Base-by-base conservation (phyloP, 345 rosid species). In the Eucalyptus camaldulensis region DNA sequence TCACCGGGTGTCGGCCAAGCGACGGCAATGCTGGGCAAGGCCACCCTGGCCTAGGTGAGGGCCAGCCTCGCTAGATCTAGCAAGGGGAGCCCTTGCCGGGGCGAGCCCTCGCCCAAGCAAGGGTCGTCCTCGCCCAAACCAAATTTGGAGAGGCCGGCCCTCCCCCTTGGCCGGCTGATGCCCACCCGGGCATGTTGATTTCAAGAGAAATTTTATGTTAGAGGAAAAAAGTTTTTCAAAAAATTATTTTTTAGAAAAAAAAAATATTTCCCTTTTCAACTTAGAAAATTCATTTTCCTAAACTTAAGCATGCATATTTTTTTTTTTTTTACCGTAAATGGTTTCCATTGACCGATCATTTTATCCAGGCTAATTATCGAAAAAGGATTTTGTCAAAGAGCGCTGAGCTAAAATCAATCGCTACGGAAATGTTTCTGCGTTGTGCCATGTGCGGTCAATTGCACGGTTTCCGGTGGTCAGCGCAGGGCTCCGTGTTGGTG, bases 81-180 rank as follows among this genome's bases (percentile, higher is more conserved):
- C 3, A 1, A 49, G 50, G 16, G 51, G 51, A 49, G 17, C 19
- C 8, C 45, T 44, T 2, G 8, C 44, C 43, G 43, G 43, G 40
- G 43, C 1, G 16, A 13, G 16, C 17, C 51, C 51, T 49, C 3
- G 0, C 53, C 51, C 53, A 6, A 1, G 1, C 3, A 0, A 50
- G 53, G 1, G 0, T 50, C 3, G 1, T 3, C 53, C 17, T 0
- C 17, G 0, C 17, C 19, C 3, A 50, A 1, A 50, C 7, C 0
- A 50, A 1, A 50, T 50, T 1, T 50, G 0, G 53, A 50, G 19
- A 15, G 53, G 53, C 53, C 1, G 6, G 53, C 19, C 53, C 7
- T 50, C 1, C 0, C 3, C 53, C 53, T 0, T 50, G 0, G 17
- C 7, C 1, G 1, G 19, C 53, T 3, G 8, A 50, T 1, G 0